Evolutionary conservation across 768 basidiomycete genomes (phyloP).

Genomic region (Termitomyces sp.): DNA sequence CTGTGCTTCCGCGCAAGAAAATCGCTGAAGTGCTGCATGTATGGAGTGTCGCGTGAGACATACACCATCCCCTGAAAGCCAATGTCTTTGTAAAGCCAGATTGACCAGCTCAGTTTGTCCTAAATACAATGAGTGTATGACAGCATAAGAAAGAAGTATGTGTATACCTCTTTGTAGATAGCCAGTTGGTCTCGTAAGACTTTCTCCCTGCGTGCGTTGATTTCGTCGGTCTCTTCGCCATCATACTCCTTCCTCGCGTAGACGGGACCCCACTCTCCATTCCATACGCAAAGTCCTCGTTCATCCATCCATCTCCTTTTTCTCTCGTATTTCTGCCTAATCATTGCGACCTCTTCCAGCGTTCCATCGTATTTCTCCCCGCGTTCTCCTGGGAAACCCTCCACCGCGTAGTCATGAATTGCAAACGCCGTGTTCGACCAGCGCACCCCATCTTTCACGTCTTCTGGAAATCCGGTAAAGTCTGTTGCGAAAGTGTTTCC

Average conservation of each 20-base stretch:
- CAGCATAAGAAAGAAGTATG: constrained; percentile 56
- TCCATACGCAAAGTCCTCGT: constrained; percentile 63
- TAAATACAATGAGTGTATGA: constrained; percentile 61
- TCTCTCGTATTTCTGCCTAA: constrained; percentile 58
- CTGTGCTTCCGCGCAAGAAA: constrained; percentile 77
- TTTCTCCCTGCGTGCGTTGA: constrained; percentile 58
- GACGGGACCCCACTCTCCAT: constrained; percentile 85
- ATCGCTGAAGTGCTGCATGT: constrained; percentile 59
- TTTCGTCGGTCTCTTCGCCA: constrained; percentile 51
- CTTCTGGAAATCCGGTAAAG: constrained; percentile 54
- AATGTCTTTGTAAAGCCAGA: constrained; percentile 85
- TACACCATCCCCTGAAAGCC: constrained; percentile 86
- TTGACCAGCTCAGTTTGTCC: constrained; percentile 72
- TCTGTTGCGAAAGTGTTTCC: constrained; percentile 84
- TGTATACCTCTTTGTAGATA: constrained; percentile 62
- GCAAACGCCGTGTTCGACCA: constrained; percentile 70
- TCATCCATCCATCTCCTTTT: constrained; percentile 77
- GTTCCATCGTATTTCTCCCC: constrained; percentile 45
- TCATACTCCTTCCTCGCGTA: constrained; percentile 61
- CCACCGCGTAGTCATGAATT: constrained; percentile 71
- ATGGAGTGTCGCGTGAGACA: constrained; percentile 58
- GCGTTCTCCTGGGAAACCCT: constrained; percentile 61
- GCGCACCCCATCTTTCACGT: constrained; percentile 47
- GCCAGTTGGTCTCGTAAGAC: constrained; percentile 70
- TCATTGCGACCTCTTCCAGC: constrained; percentile 43